These are phyloP conservation scores for Torrubiellomyces zombiae DNA, from an alignment of 2,329 filamentous ascomycete species.

Conservation along the genomic window DNA sequence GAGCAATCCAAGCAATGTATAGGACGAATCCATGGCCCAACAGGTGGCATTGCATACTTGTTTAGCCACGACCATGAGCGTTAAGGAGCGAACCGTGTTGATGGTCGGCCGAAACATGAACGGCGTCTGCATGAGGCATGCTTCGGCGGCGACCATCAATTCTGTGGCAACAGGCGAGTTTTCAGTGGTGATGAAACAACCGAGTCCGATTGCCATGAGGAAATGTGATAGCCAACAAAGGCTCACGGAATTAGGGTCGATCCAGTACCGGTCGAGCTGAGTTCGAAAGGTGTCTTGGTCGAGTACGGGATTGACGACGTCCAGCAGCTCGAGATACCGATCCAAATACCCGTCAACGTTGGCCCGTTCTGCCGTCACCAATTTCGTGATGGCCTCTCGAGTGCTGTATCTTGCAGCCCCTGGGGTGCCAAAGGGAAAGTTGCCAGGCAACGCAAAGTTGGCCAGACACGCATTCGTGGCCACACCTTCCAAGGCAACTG, in stretches of 20 bases:
- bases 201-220: conserved; percentile 19
- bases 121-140: conserved; percentile 20
- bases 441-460: conserved; percentile 18
- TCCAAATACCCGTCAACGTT: conserved; percentile 12
- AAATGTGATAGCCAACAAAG: conserved; percentile 18
- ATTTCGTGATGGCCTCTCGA: conserved; percentile 13
- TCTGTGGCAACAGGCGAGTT: conserved; percentile 16
- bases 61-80: conserved; percentile 18
- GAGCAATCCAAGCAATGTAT: conserved; percentile 17
- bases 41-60: conserved; percentile 20
- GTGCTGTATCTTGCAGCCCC: conserved; percentile 16
- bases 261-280: conserved; percentile 17
- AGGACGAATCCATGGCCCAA: conserved; percentile 19
- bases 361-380: conserved; percentile 12
- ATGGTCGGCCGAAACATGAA: conserved; percentile 20
- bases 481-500: conserved; percentile 14
- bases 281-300: conserved; percentile 12
- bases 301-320: conserved; percentile 18
- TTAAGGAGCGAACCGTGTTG: conserved; percentile 13
- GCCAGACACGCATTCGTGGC: conserved; percentile 18
- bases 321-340: conserved; percentile 15
- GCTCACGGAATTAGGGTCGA: conserved; percentile 12
- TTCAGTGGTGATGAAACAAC: conserved; percentile 14
- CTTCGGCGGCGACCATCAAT: conserved; percentile 20
- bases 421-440: conserved; percentile 21